phyloP scores from a whole-genome alignment of 306 rosid genomes.

The Medicago ruthenica region DNA sequence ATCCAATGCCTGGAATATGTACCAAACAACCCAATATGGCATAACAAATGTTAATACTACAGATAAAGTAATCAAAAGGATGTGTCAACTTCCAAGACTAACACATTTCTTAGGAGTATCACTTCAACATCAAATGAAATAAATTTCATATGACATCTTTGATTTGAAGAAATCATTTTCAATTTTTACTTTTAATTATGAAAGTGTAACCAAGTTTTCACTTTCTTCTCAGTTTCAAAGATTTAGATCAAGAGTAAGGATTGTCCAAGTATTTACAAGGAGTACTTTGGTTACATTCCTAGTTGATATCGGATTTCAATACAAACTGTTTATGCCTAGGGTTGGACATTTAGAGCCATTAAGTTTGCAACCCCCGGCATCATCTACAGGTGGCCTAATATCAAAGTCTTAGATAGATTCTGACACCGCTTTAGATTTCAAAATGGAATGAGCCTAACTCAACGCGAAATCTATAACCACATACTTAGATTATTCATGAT shows the following conservation, averaged over 20 bases:
- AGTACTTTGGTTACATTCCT: not conserved
- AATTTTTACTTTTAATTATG: not conserved
- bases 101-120: conserved; percentile 9
- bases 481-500: too few species aligned
- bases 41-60: conserved; percentile 24
- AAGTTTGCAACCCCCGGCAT: not conserved
- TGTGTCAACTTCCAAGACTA: conserved; percentile 10
- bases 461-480: too few species aligned
- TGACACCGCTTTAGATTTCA: not conserved
- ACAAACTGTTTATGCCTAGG: not conserved
- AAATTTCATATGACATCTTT: not conserved
- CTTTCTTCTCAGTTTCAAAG: not conserved
- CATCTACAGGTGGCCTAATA: not conserved
- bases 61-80: conserved; percentile 14
- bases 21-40: conserved; percentile 29
- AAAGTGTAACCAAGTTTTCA: not conserved
- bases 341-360: not conserved
- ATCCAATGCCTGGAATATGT: conserved; percentile 58
- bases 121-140: conserved; percentile 25
- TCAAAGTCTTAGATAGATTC: not conserved
- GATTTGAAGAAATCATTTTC: not conserved
- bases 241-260: not conserved
- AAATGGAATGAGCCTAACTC: not conserved
- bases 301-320: not conserved
- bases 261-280: not conserved